These are phyloP conservation scores for Colletotrichum tanaceti DNA, from an alignment of 2,329 filamentous ascomycete genomes.

Conservation along the genomic window DNA sequence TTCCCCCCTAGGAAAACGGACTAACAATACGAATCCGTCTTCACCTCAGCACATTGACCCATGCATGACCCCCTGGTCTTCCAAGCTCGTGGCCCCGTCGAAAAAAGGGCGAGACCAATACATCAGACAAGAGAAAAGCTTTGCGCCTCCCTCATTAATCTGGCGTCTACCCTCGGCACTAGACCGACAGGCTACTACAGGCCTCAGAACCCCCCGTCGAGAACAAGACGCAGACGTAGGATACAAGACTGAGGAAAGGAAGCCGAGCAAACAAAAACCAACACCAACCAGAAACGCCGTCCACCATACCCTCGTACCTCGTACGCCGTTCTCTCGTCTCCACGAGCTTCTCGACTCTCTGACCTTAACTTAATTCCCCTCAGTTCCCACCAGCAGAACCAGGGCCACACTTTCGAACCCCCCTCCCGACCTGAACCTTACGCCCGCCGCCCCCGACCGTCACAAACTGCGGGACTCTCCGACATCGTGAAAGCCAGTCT, in stretches of 20 bases:
- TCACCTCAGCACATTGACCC: constrained; percentile 35
- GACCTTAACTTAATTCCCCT: constrained; percentile 21
- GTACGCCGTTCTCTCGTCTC: constrained; percentile 17
- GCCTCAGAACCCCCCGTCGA: too few relatives aligned
- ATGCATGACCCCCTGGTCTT: constrained; percentile 23
- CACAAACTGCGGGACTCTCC: constrained; percentile 26
- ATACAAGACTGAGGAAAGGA: background rate
- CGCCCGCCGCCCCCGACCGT: constrained; percentile 26
- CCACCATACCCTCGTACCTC: too few relatives aligned
- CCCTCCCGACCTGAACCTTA: constrained; percentile 6
- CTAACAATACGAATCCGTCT: constrained; percentile 37
- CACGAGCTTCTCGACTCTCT: constrained; percentile 27
- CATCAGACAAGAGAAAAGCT: constrained; percentile 23
- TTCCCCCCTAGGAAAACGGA: constrained; percentile 28
- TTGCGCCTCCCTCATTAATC: constrained; percentile 6
- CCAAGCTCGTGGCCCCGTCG: constrained; percentile 35
- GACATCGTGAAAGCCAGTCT: constrained; percentile 38
- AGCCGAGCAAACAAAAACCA: background rate
- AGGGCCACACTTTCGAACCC: constrained; percentile 18
- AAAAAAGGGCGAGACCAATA: constrained; percentile 35
- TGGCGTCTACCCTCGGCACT: constrained; percentile 32
- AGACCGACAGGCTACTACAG: constrained; percentile 17
- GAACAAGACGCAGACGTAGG: background rate
- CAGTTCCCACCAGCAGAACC: constrained; percentile 18
- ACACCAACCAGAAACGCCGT: background rate